Percentiles rank a stretch among this genome's conserved stretches.
phyloP scores from a whole-genome alignment of 805 yeast species.

The Zygosaccharomyces kombuchaensis region DNA sequence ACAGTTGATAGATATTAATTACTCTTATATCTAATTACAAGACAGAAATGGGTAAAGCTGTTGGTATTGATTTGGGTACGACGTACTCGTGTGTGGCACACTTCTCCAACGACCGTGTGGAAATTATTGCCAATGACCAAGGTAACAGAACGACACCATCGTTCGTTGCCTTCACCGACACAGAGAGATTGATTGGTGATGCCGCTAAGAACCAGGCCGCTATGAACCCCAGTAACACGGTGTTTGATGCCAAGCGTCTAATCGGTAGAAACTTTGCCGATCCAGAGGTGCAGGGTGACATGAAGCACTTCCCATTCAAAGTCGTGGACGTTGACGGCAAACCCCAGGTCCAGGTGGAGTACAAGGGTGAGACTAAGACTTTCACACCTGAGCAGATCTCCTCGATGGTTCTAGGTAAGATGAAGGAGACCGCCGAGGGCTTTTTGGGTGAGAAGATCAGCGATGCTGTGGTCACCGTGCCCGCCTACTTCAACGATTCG shows the following conservation, averaged over 20 bases:
- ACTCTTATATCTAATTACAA: slow-evolving; percentile 2
- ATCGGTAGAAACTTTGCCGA: slow-evolving; percentile 66
- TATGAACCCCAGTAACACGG: slow-evolving; percentile 90
- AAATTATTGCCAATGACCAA: slow-evolving; percentile 94
- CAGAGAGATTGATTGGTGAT: slow-evolving; percentile 94
- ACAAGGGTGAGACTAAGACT: slow-evolving; percentile 77
- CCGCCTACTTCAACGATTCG: slow-evolving; percentile 94
- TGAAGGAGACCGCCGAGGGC: slow-evolving; percentile 92
- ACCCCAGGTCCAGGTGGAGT: slow-evolving; percentile 84
- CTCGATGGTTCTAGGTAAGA: slow-evolving; percentile 85
- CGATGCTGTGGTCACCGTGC: slow-evolving; percentile 93
- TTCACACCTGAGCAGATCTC: slow-evolving; percentile 95
- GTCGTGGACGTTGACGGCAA: slow-evolving; percentile 74
- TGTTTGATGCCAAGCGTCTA: slow-evolving; percentile 92
- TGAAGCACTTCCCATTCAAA: slow-evolving; percentile 84
- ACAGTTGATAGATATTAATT: background rate
- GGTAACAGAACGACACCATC: slow-evolving; percentile 99
- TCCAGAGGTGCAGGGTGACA: slow-evolving; percentile 51
- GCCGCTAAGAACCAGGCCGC: slow-evolving; percentile 99
- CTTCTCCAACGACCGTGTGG: slow-evolving; percentile 80
- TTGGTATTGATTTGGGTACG: slow-evolving; percentile 91
- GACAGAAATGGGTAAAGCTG: slow-evolving; percentile 38
- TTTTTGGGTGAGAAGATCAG: slow-evolving; percentile 78
- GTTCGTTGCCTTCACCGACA: slow-evolving; percentile 91
- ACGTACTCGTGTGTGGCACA: slow-evolving; percentile 97